Conservation (phyloP, 805 yeast genomes). For the Cyberlindnera mycetangii region DNA sequence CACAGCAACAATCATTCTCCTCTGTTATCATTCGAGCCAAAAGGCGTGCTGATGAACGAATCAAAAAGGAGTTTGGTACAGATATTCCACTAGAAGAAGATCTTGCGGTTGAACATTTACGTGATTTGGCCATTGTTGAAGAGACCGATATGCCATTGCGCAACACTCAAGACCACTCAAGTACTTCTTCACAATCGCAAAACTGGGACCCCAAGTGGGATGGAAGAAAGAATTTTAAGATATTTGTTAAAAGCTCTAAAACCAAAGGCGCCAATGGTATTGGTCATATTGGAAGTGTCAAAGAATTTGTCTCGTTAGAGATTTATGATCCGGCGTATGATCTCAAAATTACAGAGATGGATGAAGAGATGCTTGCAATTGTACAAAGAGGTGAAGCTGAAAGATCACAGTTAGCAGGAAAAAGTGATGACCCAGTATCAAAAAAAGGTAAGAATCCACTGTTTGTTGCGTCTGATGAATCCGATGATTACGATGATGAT, state of each 20-base stretch:
- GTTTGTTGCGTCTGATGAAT: slow-evolving; percentile 15
- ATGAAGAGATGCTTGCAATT: slow-evolving; percentile 14
- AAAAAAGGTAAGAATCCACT: background rate
- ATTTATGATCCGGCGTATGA: slow-evolving; percentile 23
- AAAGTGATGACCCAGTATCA: background rate
- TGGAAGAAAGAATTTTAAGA: slow-evolving; percentile 38
- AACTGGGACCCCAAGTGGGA: slow-evolving; percentile 23
- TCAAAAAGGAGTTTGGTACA: slow-evolving; percentile 17
- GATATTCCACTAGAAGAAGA: slow-evolving; percentile 11
- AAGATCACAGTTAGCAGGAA: background rate
- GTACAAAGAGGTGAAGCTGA: slow-evolving; percentile 11
- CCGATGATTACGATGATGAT: slow-evolving; percentile 20
- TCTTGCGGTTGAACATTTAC: slow-evolving; percentile 30
- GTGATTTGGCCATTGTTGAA: slow-evolving; percentile 37
- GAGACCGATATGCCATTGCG: slow-evolving; percentile 23
- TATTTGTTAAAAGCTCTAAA: slow-evolving; percentile 33
- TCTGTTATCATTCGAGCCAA: slow-evolving; percentile 21
- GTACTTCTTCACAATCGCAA: background rate
- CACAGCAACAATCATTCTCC: slow-evolving; percentile 15
- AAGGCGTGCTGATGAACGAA: slow-evolving; percentile 21
- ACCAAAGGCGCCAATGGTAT: background rate
- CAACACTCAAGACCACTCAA: background rate
- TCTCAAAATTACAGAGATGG: slow-evolving; percentile 6
- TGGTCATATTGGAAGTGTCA: slow-evolving; percentile 27
- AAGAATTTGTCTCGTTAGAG: slow-evolving; percentile 32